phyloP scores from a whole-genome alignment of 441 rosid species.

The Gossypium laxum region DNA sequence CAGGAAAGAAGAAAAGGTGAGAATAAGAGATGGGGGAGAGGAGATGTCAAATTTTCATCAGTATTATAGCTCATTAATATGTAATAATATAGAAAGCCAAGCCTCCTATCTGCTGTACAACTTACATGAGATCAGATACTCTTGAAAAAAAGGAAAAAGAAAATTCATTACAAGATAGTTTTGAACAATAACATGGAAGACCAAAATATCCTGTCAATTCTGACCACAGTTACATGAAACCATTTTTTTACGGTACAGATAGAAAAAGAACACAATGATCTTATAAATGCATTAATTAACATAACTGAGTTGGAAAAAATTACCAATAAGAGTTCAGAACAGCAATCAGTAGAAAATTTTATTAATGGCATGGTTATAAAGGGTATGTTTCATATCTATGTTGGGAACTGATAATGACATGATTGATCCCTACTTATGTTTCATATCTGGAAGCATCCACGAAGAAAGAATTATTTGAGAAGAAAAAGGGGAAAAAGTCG shows the following conservation, averaged over 20 bases:
- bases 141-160: not conserved
- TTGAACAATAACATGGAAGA: not conserved
- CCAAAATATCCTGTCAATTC: not conserved
- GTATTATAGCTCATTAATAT: not conserved
- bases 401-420: not conserved
- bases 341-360: not conserved
- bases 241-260: not conserved
- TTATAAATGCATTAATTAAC: not conserved
- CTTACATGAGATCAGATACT: not conserved
- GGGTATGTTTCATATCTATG: not conserved
- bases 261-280: not conserved
- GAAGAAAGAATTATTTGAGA: not conserved
- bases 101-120: not conserved
- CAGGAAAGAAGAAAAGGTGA: not conserved
- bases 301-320: not conserved
- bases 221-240: not conserved
- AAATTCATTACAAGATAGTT: not conserved
- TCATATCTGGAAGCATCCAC: not conserved
- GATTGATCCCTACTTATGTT: not conserved
- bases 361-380: not conserved
- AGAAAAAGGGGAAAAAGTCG: not conserved
- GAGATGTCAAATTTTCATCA: not conserved
- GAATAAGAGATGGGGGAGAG: constrained; percentile 2
- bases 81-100: not conserved
- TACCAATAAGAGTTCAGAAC: not conserved